Evolutionary conservation across 1,284 basidiomycete genomes (phyloP), one percentile per base, ranked within the genome.

Genomic region (Apiotrichum akiyoshidainum): DNA sequence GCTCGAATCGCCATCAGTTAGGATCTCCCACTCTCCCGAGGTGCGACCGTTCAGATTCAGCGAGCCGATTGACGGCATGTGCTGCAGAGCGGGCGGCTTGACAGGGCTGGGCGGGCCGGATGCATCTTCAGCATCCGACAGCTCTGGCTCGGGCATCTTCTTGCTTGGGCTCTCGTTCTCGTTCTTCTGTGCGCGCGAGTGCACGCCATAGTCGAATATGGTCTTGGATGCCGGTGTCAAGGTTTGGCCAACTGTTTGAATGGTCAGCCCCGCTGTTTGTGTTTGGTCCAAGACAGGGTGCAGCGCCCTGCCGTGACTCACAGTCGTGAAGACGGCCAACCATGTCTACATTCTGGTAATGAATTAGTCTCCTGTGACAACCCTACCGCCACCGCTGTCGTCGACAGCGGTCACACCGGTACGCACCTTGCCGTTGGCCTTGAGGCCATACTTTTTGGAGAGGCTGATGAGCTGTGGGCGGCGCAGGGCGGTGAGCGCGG

Each of bases 391-490:
- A 31, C 26, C 26, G 6, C 10, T n/a, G 46, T 16, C 8, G 40
- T 41, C 16, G 19, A n/a, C 34, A 16, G 14, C 16, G 7, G 31
- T 13, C 12, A 33, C 13, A 13, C 19, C 13, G 34, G 5, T 14
- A 59, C 69, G 49, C 19, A 76, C 75, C 69, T 78, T 78, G 22
- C 76, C 76, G 53, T 66, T 72, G 6, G 75, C 73, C 55, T 68
- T 75, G 47, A 77, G 67, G 10, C 69, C 70, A 60, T 75, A 76
- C 52, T 69, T 66, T 60, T 75, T 75, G 17, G 74, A 77, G 7
- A 78, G 57, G 19, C 71, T 72, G 5, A 76, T 63, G 14, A 78
- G 71, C 58, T 78, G 75, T 59, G 73, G 70, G n/a, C 76, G 63
- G 54, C 75, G 73, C 10, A 77, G 65, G 5, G 72, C 68, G 50